phyloP scores from a whole-genome alignment of 2,329 filamentous ascomycete genomes.

The Blumeria hordei region DNA sequence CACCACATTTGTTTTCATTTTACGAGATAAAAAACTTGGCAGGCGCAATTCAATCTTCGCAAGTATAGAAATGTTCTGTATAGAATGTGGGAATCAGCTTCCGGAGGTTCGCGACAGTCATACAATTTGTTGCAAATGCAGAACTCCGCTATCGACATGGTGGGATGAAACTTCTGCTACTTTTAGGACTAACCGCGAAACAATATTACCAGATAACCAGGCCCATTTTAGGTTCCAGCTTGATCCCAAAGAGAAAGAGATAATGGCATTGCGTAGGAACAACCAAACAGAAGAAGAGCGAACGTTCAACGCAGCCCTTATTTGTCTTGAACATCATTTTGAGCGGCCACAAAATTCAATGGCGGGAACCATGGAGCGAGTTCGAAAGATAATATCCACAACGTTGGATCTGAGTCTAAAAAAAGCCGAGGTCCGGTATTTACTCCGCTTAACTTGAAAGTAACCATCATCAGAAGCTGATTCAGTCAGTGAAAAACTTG shows the following conservation, averaged over 20 bases:
- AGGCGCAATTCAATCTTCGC: not conserved
- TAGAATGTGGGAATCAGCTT: conserved; percentile 12
- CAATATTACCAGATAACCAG: conserved; percentile 7
- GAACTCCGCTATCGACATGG: conserved; percentile 13
- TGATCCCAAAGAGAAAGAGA: conserved; percentile 2
- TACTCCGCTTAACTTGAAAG: conserved; percentile 5
- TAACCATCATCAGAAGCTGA: not conserved
- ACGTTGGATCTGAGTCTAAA: conserved; percentile 38
- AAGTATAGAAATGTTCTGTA: conserved; percentile 9
- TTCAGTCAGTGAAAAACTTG: conserved; percentile 27
- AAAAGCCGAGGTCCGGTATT: conserved; percentile 31
- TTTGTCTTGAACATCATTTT: conserved; percentile 37
- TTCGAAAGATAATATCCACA: conserved; percentile 31
- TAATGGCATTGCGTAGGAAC: conserved; percentile 9
- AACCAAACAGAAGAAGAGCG: conserved; percentile 35
- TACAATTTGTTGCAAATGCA: conserved; percentile 14
- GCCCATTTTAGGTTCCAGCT: conserved; percentile 3
- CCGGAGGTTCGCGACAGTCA: conserved; percentile 8
- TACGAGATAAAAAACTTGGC: not conserved
- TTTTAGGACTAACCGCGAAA: conserved; percentile 13
- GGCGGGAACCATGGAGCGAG: conserved; percentile 26
- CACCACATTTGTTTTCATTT: no score
- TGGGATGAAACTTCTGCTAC: conserved; percentile 13
- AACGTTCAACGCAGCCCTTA: conserved; percentile 33
- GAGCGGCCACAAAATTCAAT: conserved; percentile 32